A percentile compares a stretch with the other conserved stretches of the same genome.
phyloP scores from a whole-genome alignment of 2,329 filamentous ascomycete species.

The Fusarium succisae region DNA sequence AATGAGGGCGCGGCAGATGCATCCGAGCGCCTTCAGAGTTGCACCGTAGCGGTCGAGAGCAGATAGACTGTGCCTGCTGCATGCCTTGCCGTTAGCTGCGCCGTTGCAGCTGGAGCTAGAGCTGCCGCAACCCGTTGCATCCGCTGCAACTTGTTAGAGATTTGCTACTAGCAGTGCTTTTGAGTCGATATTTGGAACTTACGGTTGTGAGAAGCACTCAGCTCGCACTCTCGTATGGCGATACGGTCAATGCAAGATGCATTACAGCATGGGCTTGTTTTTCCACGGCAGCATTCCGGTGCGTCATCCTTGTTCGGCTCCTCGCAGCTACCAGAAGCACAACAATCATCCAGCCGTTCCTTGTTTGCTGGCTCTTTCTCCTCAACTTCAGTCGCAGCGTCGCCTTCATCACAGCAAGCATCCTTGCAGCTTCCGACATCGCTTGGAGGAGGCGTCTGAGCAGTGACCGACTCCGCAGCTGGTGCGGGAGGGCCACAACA shows the following conservation, averaged over 20 bases:
- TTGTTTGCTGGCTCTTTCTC: neutral
- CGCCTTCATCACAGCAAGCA: conserved; percentile 7
- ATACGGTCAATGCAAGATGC: conserved; percentile 54
- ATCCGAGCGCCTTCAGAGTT: conserved; percentile 59
- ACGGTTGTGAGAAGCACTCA: conserved; percentile 4
- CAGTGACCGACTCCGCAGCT: neutral
- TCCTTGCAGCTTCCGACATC: conserved; percentile 3
- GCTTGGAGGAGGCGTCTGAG: neutral
- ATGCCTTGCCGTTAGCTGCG: conserved; percentile 45
- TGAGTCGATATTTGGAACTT: neutral
- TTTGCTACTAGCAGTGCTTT: neutral
- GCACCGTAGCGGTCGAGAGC: conserved; percentile 53
- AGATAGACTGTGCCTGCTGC: conserved; percentile 49
- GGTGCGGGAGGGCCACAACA: conserved; percentile 24
- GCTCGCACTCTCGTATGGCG: conserved; percentile 53
- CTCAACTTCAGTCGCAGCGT: neutral
- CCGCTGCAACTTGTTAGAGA: neutral
- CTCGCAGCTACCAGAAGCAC: neutral
- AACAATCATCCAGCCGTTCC: neutral
- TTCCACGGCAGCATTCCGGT: conserved; percentile 54
- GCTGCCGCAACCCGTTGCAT: neutral
- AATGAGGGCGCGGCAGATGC: conserved; percentile 62
- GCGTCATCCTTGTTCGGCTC: neutral
- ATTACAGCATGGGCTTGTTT: conserved; percentile 54
- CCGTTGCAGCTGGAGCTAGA: conserved; percentile 21